These are phyloP conservation scores for Triticum turgidum DNA, from an alignment of 176 grass and related monocot species.

Conservation along the genomic window DNA sequence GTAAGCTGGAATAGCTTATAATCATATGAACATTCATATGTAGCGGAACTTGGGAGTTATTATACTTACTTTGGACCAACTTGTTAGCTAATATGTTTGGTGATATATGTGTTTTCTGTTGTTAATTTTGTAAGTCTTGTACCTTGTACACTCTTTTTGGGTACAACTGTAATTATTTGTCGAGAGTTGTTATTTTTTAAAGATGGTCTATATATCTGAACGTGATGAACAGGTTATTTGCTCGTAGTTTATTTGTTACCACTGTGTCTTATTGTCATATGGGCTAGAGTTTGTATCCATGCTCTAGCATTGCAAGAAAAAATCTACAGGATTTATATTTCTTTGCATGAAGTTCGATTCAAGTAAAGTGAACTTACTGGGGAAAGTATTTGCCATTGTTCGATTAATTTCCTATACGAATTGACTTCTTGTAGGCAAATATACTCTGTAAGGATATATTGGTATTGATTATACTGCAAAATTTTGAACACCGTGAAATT, in stretches of 20 bases:
- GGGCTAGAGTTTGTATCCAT: not conserved
- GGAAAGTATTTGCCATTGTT: not conserved
- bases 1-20: not conserved
- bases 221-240: not conserved
- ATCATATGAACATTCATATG: not conserved
- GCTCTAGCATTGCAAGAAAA: not conserved
- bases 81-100: not conserved
- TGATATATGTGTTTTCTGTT: not conserved
- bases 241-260: not conserved
- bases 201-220: not conserved
- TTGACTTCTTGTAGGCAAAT: not conserved
- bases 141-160: not conserved
- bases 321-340: not conserved
- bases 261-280: not conserved
- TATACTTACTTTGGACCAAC: not conserved
- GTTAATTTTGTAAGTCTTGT: not conserved
- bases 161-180: not conserved
- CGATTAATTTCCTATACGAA: not conserved
- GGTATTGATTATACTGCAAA: not conserved
- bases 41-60: conserved; percentile 4
- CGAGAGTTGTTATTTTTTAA: not conserved
- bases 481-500: not conserved
- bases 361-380: conserved; percentile 17
- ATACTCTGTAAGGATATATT: not conserved
- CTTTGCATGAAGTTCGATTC: not conserved